Base-by-base conservation (phyloP, 1,139 yeast species). In the Groenewaldozyma sp. region DNA sequence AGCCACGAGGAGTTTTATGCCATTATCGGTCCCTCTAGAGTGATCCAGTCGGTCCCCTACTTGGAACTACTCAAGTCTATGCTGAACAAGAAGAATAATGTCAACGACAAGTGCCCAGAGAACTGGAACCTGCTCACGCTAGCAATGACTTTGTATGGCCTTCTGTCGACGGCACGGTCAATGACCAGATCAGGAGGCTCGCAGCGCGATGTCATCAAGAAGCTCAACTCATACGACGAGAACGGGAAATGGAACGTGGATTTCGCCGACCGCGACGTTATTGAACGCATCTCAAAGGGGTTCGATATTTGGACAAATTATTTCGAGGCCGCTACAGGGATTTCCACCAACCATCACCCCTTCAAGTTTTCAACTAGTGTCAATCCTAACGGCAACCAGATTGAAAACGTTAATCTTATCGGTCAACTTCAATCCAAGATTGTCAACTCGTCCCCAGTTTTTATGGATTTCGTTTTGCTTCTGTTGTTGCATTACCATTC, bases 291-390 rank as follows among this genome's bases (percentile, higher is more conserved):
- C 13, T 53, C 50, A 24, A 49, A 60, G 7, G 64, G 55, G 6
- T 48, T 59, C 24, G 59, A 58, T 26, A 49, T 54, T 24, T 58
- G 62, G 59, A 50, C 48, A n/a, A 49, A 45, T 28, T 48, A 50
- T 39, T 58, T 56, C 43, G 53, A 48, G 29, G 47, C 46, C 2
- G 45, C 54, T 16, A 45, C 50, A 28, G 59, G 55, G 17, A 43
- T 41, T 19, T 24, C 40, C 1, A 41, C 40, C 13, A 44, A 43
- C 35, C 48, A 45, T 27, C 44, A 44, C 35, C 46, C 50, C 18
- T 47, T 47, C 35, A 35, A 28, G 21, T 9, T 17, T 7, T 13
- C 33, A 5, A 5, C 33, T 5, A 11, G 24, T 31, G n/a, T n/a
- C n/a, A 2, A 19, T 16, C 24, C 19, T 11, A 7, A 31, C 19